Evolutionary conservation across 306 rosid genomes (phyloP).

Genomic region (Inga laurina): DNA sequence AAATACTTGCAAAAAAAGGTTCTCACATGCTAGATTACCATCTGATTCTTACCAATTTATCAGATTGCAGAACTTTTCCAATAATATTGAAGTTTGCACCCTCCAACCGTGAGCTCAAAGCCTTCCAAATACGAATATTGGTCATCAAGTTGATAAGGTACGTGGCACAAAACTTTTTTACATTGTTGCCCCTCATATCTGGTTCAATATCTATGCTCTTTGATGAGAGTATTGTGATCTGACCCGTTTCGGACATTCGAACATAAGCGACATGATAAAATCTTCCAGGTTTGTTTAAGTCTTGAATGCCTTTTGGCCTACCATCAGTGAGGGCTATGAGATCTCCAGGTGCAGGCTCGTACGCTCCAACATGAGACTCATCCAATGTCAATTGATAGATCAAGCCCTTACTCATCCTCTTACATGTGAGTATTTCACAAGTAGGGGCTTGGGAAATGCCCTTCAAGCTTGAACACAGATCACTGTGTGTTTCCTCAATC

Average conservation of each 20-base stretch:
- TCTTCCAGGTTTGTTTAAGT: constrained; percentile 32
- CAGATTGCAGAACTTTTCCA: constrained; percentile 35
- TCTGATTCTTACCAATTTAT: constrained; percentile 35
- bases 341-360: constrained; percentile 53
- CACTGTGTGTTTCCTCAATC: constrained; percentile 61
- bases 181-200: neutral
- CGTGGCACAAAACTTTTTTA: neutral
- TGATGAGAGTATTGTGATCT: constrained; percentile 17
- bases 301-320: constrained; percentile 35
- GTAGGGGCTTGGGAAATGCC: constrained; percentile 34
- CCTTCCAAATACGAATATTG: constrained; percentile 28
- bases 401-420: neutral
- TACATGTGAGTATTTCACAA: constrained; percentile 30
- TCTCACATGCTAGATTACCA: neutral
- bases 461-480: constrained; percentile 40
- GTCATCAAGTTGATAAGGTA: constrained; percentile 18
- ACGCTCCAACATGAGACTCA: neutral
- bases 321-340: constrained; percentile 48
- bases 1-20: too few relatives aligned
- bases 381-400: constrained; percentile 5
- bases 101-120: neutral
- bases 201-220: neutral
- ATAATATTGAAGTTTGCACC: constrained; percentile 32
- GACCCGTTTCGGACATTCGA: neutral
- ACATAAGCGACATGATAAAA: constrained; percentile 45